These are phyloP conservation scores for Calonectria honghensis DNA, from an alignment of 2,329 filamentous ascomycete species.

Conservation along the genomic window DNA sequence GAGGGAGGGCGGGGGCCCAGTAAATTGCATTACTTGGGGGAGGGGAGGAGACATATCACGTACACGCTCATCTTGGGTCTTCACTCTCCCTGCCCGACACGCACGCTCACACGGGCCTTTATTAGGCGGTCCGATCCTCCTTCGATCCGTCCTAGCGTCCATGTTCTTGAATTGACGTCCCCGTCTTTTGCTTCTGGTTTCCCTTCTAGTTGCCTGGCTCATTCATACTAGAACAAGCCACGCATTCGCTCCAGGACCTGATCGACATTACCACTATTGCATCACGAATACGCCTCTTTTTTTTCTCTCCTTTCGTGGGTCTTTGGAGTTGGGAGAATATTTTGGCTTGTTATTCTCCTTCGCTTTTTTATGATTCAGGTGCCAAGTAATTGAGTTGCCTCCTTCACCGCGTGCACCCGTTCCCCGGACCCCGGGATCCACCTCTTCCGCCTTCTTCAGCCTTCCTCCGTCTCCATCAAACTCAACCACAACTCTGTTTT, in stretches of 20 bases:
- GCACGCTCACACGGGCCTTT: slow-evolving; percentile 1
- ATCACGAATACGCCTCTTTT: not conserved
- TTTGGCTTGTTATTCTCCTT: not conserved
- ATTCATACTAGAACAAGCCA: slow-evolving; percentile 20
- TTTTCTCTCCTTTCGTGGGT: not conserved
- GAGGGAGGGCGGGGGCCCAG: slow-evolving; percentile 14
- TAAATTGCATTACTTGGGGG: slow-evolving; percentile 15
- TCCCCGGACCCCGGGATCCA: slow-evolving; percentile 30
- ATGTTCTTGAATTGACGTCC: not conserved
- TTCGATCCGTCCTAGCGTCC: slow-evolving; percentile 9
- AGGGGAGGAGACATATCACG: not conserved
- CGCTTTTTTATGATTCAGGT: not conserved
- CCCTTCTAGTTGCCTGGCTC: slow-evolving; percentile 1
- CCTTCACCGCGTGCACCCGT: not conserved
- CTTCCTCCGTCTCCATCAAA: slow-evolving; percentile 9
- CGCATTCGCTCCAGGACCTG: not conserved
- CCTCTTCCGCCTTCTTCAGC: slow-evolving; percentile 19
- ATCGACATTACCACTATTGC: not conserved
- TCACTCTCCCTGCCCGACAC: slow-evolving; percentile 1
- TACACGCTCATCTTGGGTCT: not conserved
- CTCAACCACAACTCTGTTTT: slow-evolving; percentile 13
- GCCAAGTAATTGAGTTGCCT: slow-evolving; percentile 18
- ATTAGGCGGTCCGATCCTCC: slow-evolving; percentile 14
- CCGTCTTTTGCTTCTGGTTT: slow-evolving; percentile 1
- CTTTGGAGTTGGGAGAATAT: not conserved